Base-by-base conservation (phyloP, 768 basidiomycete species). In the Leccinellum luteum region DNA sequence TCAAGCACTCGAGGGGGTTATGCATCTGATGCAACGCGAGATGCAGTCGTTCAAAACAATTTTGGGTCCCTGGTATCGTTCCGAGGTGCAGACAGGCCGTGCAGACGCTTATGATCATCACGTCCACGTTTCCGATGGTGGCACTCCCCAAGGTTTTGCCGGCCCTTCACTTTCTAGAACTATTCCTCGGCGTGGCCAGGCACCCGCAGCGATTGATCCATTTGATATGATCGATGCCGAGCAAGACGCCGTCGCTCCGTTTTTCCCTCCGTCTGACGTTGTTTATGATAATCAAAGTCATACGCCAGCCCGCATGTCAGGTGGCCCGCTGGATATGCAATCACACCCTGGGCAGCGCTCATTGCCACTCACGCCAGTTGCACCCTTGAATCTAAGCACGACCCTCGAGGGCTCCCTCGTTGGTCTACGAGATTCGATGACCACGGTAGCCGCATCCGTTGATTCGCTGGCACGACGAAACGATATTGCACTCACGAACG, bases 401-500 rank as follows among this genome's bases (percentile, higher is more conserved):
- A 80, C 84, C 17, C 73, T 90, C 17, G 85, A 87, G 59, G 85
- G 82, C n/a, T 77, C 87, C 23, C 69, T 90, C 23, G 68, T 66
- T 5, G 79, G 83, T 19, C 70, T 90, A 52, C 78, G 85, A 47
- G 84, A 83, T 35, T 84, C 85, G 51, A 66, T 91, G 34, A 78
- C 83, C 50, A 72, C 81, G 12, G 73, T 89, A n/a, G 79, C 82
- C n/a, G 71, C 78, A 6, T 78, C 84, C 1, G 74, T 88, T 41
- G 86, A 87, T 55, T 85, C 80, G 1, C 73, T 88, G 10, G 83
- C 80, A 17, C 76, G 86, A 48, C 76, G 85, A 23, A 83, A 79
- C 52, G 87, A 89, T 48, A 82, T 90, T 62, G 81, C 84, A 41
- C 71, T 88, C 52, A 79, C 83, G 21, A 87, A 89, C 61, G 90